Evolutionary conservation across 305 asterid species (phyloP), one percentile per base, ranked within the genome.

Genomic region (Monarda citriodora): DNA sequence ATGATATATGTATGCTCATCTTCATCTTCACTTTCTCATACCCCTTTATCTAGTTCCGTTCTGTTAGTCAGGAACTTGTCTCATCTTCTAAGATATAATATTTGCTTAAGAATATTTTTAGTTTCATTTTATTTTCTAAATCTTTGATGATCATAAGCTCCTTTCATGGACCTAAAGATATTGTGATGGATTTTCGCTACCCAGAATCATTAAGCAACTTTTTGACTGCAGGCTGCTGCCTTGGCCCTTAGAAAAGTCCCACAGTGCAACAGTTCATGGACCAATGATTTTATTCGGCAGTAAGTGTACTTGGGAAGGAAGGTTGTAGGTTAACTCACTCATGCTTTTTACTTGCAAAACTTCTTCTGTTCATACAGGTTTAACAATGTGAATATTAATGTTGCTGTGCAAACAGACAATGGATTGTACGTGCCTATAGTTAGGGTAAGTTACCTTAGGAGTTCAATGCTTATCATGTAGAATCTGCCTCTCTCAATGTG

Each of bases 381-480:
- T 50, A 77, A 77, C 82, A 83, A 81, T 37, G 91, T 92, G 68
- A 88, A 92, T 63, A 74, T 92, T 58, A 86, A 86, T 54, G 98
- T 92, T 45, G 98, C 98, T 29, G 98, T 92, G 68, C 98, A 92
- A 80, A 92, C 98, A 47, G 98, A 92, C 15, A 89, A 95, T 60
- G 99, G 99, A 36, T 70, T 95, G 49, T 89, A 68, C 60, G 99
- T 95, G 61, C 99, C 99, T 38, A 94, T 89, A 14, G 72, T 95
- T 60, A 83, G 80, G 87, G 99, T 95, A 48, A 49, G 82, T 65
- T 48, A 41, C 53, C 65, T 53, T 36, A 15, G 49, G 61, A 49
- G 50, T 46, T 57, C n/a, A 23, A 57, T 48, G 63, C 54, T 52
- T 47, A 34, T 53, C 46, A 40, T 59, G 23, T 40, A 11, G 12